Evolutionary conservation across 2,329 filamentous ascomycete species (phyloP).

Genomic region (Talaromyces atroroseus): DNA sequence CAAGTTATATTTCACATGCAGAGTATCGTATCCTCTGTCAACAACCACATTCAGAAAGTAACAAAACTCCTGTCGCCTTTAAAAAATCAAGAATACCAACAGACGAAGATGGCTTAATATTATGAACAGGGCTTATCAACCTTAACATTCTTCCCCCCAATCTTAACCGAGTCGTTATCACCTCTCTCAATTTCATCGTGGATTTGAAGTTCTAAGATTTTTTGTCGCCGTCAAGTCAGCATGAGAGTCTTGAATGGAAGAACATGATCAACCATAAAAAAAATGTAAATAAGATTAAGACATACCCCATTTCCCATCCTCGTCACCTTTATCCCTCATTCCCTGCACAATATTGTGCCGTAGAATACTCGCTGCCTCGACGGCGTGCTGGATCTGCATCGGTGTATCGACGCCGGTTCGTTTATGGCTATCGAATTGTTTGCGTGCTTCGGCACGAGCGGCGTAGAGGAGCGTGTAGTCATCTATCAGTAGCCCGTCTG

Average conservation of each 20-base stretch:
- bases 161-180: conserved; percentile 86
- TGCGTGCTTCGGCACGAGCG: conserved; percentile 66
- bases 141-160: conserved; percentile 39
- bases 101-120: not conserved
- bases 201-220: conserved; percentile 66
- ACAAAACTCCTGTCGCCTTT: not conserved
- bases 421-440: conserved; percentile 65
- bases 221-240: conserved; percentile 10
- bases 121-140: conserved; percentile 40
- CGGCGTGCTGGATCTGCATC: conserved; percentile 68
- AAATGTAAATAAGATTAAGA: not conserved
- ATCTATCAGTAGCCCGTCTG: conserved; percentile 46
- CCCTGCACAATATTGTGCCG: conserved; percentile 87
- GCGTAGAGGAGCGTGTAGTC: conserved; percentile 64
- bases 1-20: conserved; percentile 1
- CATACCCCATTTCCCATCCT: conserved; percentile 34
- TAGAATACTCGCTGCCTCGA: conserved; percentile 75
- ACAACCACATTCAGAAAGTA: not conserved
- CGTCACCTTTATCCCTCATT: conserved; percentile 33
- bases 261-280: not conserved
- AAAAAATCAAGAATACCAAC: not conserved
- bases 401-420: conserved; percentile 54
- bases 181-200: conserved; percentile 87
- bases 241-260: conserved; percentile 10
- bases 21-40: not conserved